Percentiles rank a stretch among this genome's conserved stretches.
Evolutionary conservation across 805 yeast species (phyloP).

Genomic region (Myxozyma vanderwaltii): DNA sequence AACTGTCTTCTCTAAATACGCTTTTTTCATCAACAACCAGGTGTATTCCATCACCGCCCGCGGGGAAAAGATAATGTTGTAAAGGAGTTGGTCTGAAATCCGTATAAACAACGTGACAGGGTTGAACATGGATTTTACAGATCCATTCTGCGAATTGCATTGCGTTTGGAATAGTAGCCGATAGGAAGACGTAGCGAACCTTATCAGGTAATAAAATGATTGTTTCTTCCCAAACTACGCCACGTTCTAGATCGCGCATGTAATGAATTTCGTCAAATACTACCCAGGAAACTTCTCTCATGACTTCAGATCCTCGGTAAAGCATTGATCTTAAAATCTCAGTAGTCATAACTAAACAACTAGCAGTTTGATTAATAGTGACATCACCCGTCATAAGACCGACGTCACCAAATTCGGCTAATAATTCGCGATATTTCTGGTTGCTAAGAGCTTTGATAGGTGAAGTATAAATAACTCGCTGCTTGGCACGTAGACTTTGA

Average conservation of each 20-base stretch:
- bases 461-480: constrained; percentile 91
- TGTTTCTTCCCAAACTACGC: constrained; percentile 99
- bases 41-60: constrained; percentile 98
- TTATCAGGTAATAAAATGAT: constrained; percentile 93
- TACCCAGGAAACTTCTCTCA: constrained; percentile 99
- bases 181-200: constrained; percentile 69
- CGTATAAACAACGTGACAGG: constrained; percentile 97
- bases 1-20: constrained; percentile 92
- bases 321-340: constrained; percentile 96
- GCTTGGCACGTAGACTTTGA: constrained; percentile 86
- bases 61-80: constrained; percentile 96
- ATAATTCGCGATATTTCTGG: constrained; percentile 88
- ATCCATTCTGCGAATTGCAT: constrained; percentile 80
- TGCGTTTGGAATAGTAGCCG: constrained; percentile 59
- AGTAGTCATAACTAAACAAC: constrained; percentile 97
- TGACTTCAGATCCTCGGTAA: constrained; percentile 94
- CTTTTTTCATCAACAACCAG: constrained; percentile 97
- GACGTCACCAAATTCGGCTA: constrained; percentile 93
- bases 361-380: constrained; percentile 96
- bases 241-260: constrained; percentile 96
- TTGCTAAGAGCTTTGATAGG: constrained; percentile 94
- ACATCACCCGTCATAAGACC: constrained; percentile 99
- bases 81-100: constrained; percentile 98
- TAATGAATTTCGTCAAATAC: constrained; percentile 97
- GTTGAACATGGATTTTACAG: constrained; percentile 90